Base-by-base conservation (phyloP, 371 early-diverging fungal genomes). In the Massospora cicadina region DNA sequence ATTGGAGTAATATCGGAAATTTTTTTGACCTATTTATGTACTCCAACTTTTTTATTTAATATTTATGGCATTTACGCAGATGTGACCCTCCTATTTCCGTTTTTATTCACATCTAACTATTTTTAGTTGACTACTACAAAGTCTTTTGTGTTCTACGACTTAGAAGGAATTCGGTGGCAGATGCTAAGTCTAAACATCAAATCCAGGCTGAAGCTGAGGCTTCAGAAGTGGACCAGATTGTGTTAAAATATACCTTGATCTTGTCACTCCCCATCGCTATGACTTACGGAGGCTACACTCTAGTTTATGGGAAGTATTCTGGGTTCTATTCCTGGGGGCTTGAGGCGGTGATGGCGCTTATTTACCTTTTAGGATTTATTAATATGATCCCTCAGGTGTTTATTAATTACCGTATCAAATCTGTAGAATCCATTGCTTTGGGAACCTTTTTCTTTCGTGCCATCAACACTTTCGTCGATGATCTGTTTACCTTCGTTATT, bases 401-500 rank as follows among this genome's bases (percentile, higher is more conserved):
- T 12, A 72, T 81, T 60, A 81, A 81, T 71, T 72, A 78, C 67
- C 77, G 79, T 64, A 72, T 87, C 32, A 81, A 81, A 67, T 76
- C 80, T 2, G 86, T 87, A 0, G 81, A 81, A 10, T 81, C 86
- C 69, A 77, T 87, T 55, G 72, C 81, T 55, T 67, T 77, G 60
- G 66, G 68, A 12, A 74, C 79, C 2, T 78, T 81, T 63, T 68
- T 73, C 25, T 81, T 75, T 68, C 69, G 75, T 2, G 74, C 76
- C 66, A 63, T 81, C 54, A 69, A 72, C 59, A 81, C 81, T 1
- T 78, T 81, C 59, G 74, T 74, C 66, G 87, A 88, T 69, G 89
- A 88, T 66, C 71, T 88, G 65, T 88, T 86, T 70, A 87, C 86
- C 25, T 79, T 87, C 59, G 76, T 79, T 21, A 77, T 77, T 53